Evolutionary conservation across 768 basidiomycete species (phyloP), one percentile per base, ranked within the genome.

Genomic region (Roridomyces roridus): DNA sequence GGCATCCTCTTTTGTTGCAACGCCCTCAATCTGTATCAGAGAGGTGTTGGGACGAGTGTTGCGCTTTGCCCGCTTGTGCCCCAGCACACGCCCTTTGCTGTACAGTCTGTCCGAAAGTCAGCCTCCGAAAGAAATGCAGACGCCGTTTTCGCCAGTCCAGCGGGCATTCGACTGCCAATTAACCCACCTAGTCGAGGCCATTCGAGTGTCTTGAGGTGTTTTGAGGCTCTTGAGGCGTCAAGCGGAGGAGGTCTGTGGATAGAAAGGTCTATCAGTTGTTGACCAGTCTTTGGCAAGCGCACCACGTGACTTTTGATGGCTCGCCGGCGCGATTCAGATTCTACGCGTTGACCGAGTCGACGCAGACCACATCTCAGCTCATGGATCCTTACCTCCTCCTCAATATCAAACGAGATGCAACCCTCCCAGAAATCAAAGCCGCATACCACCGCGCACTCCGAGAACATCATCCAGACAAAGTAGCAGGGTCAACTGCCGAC

Each of bases 31-130:
- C 78, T 96, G 94, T 69, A 99, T 77, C 68, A 99, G 88, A 51
- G 94, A 93, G 60, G 95, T 97, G 84, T 96, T 96, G 71, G 94
- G 95, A 71, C 89, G 85, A 55, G 91, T 84, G 85, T 98, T 98
- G 72, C 94, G 90, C 82, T 98, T 98, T 60, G 92, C 95, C 64
- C 97, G 93, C 82, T 98, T 98, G 92, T 96, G 93, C 64, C 96
- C 94, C 69, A 98, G 83, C 72, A 99, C 88, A 69, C 97, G 94
- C 75, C 94, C 97, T 84, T 97, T 98, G 78, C 77, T 75, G 85
- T 97, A 96, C 70, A 97, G 86, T 85, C 96, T 96, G 51, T n/a
- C n/a, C 25, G 31, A 44, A 64, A 59, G 41, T 56, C 44, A 59
- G 51, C 31, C 45, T 57, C 48, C 45, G n/a, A n/a, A n/a, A n/a